These are phyloP conservation scores for Coemansia sp. DNA, from an alignment of 192 early-diverging fungal species.

Conservation along the genomic window DNA sequence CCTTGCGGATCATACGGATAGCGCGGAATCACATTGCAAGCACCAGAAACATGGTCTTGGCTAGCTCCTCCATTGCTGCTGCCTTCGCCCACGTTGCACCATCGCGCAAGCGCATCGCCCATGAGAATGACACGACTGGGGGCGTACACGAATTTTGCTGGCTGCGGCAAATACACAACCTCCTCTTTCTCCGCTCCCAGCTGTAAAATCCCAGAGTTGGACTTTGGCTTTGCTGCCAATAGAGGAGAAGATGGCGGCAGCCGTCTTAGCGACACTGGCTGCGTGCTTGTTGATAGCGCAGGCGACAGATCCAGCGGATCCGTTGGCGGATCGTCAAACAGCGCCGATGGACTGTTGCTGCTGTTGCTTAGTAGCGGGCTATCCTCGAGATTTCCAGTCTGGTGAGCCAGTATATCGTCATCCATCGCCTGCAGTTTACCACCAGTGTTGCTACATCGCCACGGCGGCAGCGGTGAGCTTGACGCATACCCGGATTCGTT, in stretches of 20 bases:
- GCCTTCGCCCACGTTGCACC: not conserved
- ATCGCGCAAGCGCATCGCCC: not conserved
- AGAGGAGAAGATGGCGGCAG: slow-evolving; percentile 9
- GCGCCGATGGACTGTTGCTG: slow-evolving; percentile 10
- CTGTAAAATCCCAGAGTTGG: not conserved
- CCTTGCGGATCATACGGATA: slow-evolving; percentile 38
- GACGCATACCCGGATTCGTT: slow-evolving; percentile 4
- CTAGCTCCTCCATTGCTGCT: too few relatives aligned
- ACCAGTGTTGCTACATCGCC: slow-evolving; percentile 11
- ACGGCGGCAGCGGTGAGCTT: slow-evolving; percentile 39
- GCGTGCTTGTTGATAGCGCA: slow-evolving; percentile 12
- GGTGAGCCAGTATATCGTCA: not conserved
- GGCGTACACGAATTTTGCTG: slow-evolving; percentile 34
- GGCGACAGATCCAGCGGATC: not conserved
- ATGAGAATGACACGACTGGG: slow-evolving; percentile 25
- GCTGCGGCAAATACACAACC: slow-evolving; percentile 20
- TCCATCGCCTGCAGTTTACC: not conserved
- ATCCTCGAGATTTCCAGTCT: not conserved
- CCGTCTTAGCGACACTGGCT: slow-evolving; percentile 32
- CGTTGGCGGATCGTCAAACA: not conserved
- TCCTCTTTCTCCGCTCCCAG: not conserved
- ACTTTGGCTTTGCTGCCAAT: not conserved
- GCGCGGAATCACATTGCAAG: not conserved
- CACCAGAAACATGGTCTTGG: not conserved
- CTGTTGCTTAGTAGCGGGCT: not conserved